A percentile compares a stretch with the other conserved stretches of the same genome.
Evolutionary conservation across 2,329 filamentous ascomycete genomes (phyloP).

Genomic region (Sordariomycetes sp.): DNA sequence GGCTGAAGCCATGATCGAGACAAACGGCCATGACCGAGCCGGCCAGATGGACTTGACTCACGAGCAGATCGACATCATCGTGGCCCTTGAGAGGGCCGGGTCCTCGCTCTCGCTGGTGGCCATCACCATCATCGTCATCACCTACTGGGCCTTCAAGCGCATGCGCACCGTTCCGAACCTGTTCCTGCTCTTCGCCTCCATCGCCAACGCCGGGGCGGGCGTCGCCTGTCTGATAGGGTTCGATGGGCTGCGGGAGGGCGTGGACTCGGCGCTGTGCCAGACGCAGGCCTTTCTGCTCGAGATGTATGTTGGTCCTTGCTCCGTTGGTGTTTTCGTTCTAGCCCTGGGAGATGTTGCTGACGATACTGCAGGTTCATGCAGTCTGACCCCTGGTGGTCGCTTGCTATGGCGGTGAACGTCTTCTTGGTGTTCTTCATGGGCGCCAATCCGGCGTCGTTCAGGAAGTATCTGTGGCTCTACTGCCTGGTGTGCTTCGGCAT

Average conservation of each 20-base stretch:
- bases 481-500: conserved; percentile 60
- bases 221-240: conserved; percentile 62
- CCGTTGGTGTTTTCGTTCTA: conserved; percentile 25
- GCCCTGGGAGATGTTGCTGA: conserved; percentile 15
- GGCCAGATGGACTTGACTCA: conserved; percentile 16
- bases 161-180: conserved; percentile 50
- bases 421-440: conserved; percentile 57
- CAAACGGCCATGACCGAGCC: background rate
- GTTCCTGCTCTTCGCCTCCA: conserved; percentile 50
- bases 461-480: conserved; percentile 63
- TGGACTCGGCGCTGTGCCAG: conserved; percentile 47
- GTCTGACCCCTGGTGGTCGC: conserved; percentile 65
- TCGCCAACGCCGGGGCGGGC: conserved; percentile 48
- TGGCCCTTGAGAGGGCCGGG: conserved; percentile 40
- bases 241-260: conserved; percentile 46
- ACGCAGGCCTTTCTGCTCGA: conserved; percentile 52
- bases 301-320: conserved; percentile 39
- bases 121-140: conserved; percentile 39
- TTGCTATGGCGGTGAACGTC: conserved; percentile 76
- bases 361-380: conserved; percentile 55
- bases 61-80: conserved; percentile 28
- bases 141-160: conserved; percentile 37
- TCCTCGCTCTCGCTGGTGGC: conserved; percentile 41
- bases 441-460: conserved; percentile 56
- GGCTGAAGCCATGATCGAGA: background rate